Conservation (phyloP, 73 alveolate species). For the Symbiodinium natans region DNA sequence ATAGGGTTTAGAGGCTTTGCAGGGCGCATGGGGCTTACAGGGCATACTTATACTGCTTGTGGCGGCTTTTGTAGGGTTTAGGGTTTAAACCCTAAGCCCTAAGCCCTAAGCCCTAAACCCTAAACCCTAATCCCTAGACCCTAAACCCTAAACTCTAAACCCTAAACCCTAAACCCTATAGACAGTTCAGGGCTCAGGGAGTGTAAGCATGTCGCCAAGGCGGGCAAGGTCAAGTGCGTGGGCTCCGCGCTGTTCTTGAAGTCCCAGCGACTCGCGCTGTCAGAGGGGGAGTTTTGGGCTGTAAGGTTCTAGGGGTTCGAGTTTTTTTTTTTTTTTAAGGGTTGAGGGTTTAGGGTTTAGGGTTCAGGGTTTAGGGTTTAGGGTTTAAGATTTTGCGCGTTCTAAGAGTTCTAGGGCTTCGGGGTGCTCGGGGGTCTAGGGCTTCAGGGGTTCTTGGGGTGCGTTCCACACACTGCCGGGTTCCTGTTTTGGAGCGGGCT, state of each 20-base stretch:
- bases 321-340: too few relatives aligned
- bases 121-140: background rate
- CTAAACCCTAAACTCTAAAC: background rate
- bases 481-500: background rate
- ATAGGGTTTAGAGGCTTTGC: too few relatives aligned
- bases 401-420: background rate
- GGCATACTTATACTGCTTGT: too few relatives aligned
- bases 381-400: background rate
- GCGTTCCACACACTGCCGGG: too few relatives aligned
- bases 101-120: background rate
- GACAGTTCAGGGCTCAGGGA: background rate
- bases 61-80: too few relatives aligned
- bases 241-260: slow-evolving; percentile 71
- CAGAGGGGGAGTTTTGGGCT: too few relatives aligned
- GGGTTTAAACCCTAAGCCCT: too few relatives aligned
- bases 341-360: background rate
- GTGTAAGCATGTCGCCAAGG: background rate
- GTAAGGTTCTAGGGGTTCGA: too few relatives aligned
- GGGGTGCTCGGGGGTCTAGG: background rate
- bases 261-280: slow-evolving; percentile 32
- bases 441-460: background rate
- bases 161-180: background rate
- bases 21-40: too few relatives aligned
- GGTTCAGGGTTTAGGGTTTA: background rate
- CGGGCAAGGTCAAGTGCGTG: slow-evolving; percentile 87